Evolutionary conservation across 345 rosid genomes (phyloP).

Genomic region (Hibiscus tridactylites): DNA sequence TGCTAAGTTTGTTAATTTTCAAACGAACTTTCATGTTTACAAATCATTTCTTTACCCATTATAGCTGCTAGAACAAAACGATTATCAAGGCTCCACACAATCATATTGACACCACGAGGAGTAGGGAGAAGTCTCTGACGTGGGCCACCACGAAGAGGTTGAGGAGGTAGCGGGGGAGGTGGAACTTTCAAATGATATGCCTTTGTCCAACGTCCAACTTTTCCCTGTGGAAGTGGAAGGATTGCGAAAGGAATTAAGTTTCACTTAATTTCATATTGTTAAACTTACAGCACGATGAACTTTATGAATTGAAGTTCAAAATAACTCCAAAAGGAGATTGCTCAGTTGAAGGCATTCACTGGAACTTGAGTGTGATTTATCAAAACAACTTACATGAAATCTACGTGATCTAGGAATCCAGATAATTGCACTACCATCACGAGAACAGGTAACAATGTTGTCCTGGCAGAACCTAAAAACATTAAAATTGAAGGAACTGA

Average conservation of each 20-base stretch:
- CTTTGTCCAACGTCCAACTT: constrained; percentile 85
- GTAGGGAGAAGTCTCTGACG: constrained; percentile 96
- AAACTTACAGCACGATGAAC: constrained; percentile 4
- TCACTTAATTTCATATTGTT: not conserved
- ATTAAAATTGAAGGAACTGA: constrained; percentile 7
- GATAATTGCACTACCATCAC: constrained; percentile 99
- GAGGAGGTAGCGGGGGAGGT: constrained; percentile 96
- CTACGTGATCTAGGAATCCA: constrained; percentile 91
- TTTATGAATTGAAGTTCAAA: not conserved
- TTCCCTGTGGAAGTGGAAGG: constrained; percentile 42
- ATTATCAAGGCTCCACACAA: constrained; percentile 97
- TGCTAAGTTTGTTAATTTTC: constrained; percentile 3
- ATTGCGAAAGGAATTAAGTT: not conserved
- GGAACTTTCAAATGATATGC: constrained; percentile 97
- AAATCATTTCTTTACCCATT: constrained; percentile 61
- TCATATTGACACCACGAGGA: constrained; percentile 99
- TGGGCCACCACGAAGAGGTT: constrained; percentile 98
- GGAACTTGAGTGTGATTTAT: not conserved
- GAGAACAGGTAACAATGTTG: constrained; percentile 96
- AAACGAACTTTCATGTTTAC: constrained; percentile 7
- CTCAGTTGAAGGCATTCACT: constrained; percentile 1
- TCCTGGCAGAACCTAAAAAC: constrained; percentile 82
- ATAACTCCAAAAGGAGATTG: not conserved
- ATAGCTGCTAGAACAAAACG: constrained; percentile 98
- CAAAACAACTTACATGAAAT: constrained; percentile 57